A percentile compares a stretch with the other conserved stretches of the same genome.
phyloP scores from a whole-genome alignment of 768 basidiomycete genomes.

The Ramaria sp. region DNA sequence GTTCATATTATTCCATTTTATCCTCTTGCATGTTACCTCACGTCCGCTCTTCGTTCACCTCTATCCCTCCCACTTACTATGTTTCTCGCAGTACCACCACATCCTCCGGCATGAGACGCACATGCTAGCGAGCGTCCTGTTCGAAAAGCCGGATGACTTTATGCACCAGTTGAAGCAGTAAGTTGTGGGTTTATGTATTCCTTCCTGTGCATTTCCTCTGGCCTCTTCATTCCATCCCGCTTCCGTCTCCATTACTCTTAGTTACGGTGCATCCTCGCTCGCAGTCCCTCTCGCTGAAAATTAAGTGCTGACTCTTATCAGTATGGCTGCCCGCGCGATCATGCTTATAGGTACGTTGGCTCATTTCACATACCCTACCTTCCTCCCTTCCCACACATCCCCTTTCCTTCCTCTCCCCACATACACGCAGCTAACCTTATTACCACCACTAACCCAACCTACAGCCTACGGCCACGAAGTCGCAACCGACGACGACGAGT shows the following conservation, averaged over 20 bases:
- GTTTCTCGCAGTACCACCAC: background rate
- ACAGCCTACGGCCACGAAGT: constrained; percentile 22
- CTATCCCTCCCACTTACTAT: background rate
- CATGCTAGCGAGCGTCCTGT: background rate
- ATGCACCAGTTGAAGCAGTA: background rate
- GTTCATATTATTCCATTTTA: background rate
- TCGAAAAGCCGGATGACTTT: background rate
- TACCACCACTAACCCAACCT: no score
- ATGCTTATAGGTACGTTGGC: background rate
- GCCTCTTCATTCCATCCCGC: no score
- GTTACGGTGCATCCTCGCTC: no score
- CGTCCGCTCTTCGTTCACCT: no score
- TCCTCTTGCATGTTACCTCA: no score
- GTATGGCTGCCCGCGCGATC: background rate
- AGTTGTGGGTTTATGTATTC: background rate
- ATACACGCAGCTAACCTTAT: no score
- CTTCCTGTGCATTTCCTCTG: background rate
- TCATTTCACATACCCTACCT: background rate
- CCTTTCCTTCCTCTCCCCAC: no score
- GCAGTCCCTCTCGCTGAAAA: background rate
- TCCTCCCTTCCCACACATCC: background rate
- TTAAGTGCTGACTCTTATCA: background rate
- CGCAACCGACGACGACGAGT: constrained; percentile 19
- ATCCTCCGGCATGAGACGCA: background rate
- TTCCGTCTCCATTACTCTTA: no score